These are phyloP conservation scores for Globisporangium polare DNA, from an alignment of 352 stramenopile species.

Conservation along the genomic window DNA sequence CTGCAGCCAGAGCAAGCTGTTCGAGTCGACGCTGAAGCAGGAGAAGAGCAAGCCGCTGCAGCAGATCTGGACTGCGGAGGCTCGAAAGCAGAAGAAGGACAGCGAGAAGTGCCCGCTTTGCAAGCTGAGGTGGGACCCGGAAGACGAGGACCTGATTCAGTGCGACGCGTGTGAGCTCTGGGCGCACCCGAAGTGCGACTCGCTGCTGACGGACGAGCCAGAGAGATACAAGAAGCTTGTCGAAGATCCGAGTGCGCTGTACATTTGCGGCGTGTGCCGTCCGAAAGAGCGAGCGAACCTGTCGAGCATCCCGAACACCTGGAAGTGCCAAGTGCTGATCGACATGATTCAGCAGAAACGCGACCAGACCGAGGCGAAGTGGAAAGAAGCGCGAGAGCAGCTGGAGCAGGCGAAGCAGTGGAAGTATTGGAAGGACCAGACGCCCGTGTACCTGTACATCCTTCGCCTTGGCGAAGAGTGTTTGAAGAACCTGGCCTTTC, in stretches of 20 bases:
- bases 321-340: conserved; percentile 69
- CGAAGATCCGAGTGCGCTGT: conserved; percentile 58
- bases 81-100: conserved; percentile 50
- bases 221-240: conserved; percentile 63
- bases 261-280: conserved; percentile 70
- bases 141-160: conserved; percentile 84
- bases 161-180: conserved; percentile 85
- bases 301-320: conserved; percentile 27
- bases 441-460: conserved; percentile 79
- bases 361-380: conserved; percentile 50
- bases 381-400: conserved; percentile 63
- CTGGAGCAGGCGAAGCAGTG: conserved; percentile 53
- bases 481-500: conserved; percentile 68
- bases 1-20: conserved; percentile 48
- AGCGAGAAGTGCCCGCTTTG: conserved; percentile 81
- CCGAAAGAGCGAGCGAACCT: conserved; percentile 57
- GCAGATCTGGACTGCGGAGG: conserved; percentile 53
- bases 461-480: conserved; percentile 81
- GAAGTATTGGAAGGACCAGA: conserved; percentile 71
- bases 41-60: conserved; percentile 52
- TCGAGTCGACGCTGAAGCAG: conserved; percentile 40
- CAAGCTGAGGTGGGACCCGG: conserved; percentile 51
- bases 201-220: conserved; percentile 49
- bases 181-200: conserved; percentile 78
- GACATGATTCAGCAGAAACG: conserved; percentile 70